phyloP scores from a whole-genome alignment of 1,284 basidiomycete genomes.

The Dichomitus squalens region DNA sequence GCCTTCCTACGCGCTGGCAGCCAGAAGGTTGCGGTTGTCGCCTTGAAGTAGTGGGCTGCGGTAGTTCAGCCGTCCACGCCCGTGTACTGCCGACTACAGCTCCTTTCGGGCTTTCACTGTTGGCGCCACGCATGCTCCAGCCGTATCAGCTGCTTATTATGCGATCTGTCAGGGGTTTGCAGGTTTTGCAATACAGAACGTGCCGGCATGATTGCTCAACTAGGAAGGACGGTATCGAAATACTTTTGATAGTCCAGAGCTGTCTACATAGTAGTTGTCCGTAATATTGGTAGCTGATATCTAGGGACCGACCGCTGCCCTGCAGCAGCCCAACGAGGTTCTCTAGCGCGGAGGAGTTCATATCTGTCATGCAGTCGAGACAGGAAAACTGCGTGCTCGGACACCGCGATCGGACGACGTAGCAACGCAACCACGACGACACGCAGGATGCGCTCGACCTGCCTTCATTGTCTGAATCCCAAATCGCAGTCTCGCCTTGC shows the following conservation, averaged over 20 bases:
- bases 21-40: constrained; percentile 71
- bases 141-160: neutral
- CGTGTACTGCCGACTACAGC: too few species aligned
- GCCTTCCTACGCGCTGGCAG: constrained; percentile 78
- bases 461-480: too few species aligned
- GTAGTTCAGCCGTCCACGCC: neutral
- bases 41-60: constrained; percentile 3
- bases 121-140: neutral
- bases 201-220: too few species aligned
- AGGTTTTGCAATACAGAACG: too few species aligned
- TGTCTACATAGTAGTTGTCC: constrained; percentile 1
- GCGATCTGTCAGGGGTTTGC: neutral
- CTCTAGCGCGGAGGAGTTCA: too few species aligned
- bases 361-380: too few species aligned
- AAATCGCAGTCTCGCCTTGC: too few species aligned
- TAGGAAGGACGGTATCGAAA: neutral
- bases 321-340: neutral
- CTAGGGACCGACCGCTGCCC: neutral
- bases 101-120: too few species aligned
- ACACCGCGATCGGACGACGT: too few species aligned
- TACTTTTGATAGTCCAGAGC: neutral
- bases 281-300: neutral
- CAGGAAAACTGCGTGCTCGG: too few species aligned
- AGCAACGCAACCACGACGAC: too few species aligned
- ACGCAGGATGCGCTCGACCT: too few species aligned